Evolutionary conservation across 2,329 filamentous ascomycete genomes (phyloP).

Genomic region (Neurospora crassa): DNA sequence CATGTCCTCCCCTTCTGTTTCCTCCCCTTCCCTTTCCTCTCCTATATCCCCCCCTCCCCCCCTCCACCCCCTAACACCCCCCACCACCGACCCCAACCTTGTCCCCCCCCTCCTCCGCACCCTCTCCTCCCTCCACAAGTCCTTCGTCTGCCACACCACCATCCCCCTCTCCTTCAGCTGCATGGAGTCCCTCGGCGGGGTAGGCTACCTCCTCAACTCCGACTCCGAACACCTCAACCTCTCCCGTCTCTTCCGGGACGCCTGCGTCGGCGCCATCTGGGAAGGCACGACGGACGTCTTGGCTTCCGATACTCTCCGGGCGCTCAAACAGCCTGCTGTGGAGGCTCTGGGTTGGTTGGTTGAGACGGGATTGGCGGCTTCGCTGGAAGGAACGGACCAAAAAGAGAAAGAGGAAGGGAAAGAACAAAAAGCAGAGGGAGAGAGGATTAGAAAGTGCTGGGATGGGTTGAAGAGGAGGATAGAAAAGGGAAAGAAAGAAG

Average conservation of each 20-base stretch:
- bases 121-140: constrained; percentile 51
- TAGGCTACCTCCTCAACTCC: constrained; percentile 54
- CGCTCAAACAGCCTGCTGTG: constrained; percentile 33
- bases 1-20: no score
- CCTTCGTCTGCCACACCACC: constrained; percentile 41
- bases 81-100: constrained; percentile 19
- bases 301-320: constrained; percentile 39
- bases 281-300: constrained; percentile 63
- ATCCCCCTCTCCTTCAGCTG: constrained; percentile 43
- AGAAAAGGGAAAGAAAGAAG: constrained; percentile 20
- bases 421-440: constrained; percentile 20
- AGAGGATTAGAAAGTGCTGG: constrained; percentile 28
- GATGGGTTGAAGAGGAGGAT: constrained; percentile 27
- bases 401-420: constrained; percentile 8
- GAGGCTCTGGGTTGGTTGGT: constrained; percentile 34
- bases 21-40: constrained; percentile 3
- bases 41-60: background rate
- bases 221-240: constrained; percentile 57
- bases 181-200: constrained; percentile 57
- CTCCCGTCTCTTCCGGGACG: constrained; percentile 56
- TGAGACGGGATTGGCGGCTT: constrained; percentile 6
- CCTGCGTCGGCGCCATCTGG: constrained; percentile 50
- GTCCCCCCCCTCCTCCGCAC: constrained; percentile 41
- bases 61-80: constrained; percentile 23
- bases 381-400: no score